A percentile compares a stretch with the other conserved stretches of the same genome.
Evolutionary conservation across 192 early-diverging fungal species (phyloP).

Genomic region (Coemansia sp.): DNA sequence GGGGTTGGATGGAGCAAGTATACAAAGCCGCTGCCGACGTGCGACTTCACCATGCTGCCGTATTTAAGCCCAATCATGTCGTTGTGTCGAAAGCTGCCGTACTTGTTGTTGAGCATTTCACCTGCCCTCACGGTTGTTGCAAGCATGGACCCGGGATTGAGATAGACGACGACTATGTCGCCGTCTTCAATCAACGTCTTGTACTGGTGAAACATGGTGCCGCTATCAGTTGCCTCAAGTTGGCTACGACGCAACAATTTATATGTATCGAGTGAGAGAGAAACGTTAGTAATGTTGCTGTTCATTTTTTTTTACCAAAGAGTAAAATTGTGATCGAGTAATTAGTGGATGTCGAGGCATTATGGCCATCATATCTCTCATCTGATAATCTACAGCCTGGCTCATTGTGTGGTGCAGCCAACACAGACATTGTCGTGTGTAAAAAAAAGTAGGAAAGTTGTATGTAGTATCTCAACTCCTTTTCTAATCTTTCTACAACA

Average conservation of each 20-base stretch:
- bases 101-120: constrained; percentile 70
- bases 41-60: constrained; percentile 71
- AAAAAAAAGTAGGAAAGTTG: no score
- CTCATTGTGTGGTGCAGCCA: background rate
- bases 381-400: background rate
- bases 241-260: background rate
- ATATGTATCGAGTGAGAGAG: background rate
- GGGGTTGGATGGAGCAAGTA: constrained; percentile 90
- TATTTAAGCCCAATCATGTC: constrained; percentile 86
- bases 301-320: background rate
- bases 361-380: background rate
- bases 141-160: constrained; percentile 69
- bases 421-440: background rate
- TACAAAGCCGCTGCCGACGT: constrained; percentile 68
- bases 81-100: constrained; percentile 75
- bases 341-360: background rate
- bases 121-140: constrained; percentile 62
- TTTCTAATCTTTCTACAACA: no score
- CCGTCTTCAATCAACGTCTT: constrained; percentile 67
- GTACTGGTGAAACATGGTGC: constrained; percentile 48
- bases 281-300: background rate
- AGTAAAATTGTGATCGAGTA: background rate
- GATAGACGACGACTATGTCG: constrained; percentile 74
- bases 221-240: background rate
- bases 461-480: no score